These are phyloP conservation scores for Aspergillus homomorphus DNA, from an alignment of 495 filamentous ascomycete species.

Conservation along the genomic window DNA sequence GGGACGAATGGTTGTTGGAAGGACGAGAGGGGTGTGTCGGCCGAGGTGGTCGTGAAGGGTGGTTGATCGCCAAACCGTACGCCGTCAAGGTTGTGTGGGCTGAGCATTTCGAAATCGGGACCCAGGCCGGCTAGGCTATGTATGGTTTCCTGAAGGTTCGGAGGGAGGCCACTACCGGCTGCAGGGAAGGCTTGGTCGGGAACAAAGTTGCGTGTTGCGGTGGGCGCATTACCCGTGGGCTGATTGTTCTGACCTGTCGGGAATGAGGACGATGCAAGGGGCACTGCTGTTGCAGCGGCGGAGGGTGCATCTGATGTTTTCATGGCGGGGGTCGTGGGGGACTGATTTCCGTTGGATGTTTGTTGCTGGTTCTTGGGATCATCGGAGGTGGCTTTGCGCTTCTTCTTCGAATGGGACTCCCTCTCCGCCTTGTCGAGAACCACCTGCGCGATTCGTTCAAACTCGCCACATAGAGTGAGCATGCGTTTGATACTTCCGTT, in stretches of 20 bases:
- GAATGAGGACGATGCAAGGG: slow-evolving; percentile 37
- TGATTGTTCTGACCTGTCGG: slow-evolving; percentile 24
- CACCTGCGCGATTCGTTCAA: slow-evolving; percentile 88
- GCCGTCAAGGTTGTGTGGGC: slow-evolving; percentile 38
- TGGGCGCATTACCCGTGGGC: slow-evolving; percentile 23
- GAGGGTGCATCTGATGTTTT: slow-evolving; percentile 26
- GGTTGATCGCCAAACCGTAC: slow-evolving; percentile 44
- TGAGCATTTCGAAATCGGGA: slow-evolving; percentile 42
- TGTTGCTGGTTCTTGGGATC: slow-evolving; percentile 25
- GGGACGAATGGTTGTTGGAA: slow-evolving; percentile 93
- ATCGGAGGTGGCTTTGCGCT: slow-evolving; percentile 65
- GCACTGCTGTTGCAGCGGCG: slow-evolving; percentile 23
- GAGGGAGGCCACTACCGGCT: slow-evolving; percentile 17
- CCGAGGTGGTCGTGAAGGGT: slow-evolving; percentile 32
- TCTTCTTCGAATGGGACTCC: slow-evolving; percentile 70
- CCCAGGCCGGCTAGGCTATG: slow-evolving; percentile 34
- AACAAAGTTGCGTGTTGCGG: slow-evolving; percentile 30
- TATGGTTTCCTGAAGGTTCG: slow-evolving; percentile 28
- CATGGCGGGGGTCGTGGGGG: slow-evolving; percentile 21
- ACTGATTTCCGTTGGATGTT: slow-evolving; percentile 24
- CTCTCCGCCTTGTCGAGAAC: slow-evolving; percentile 89
- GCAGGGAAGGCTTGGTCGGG: slow-evolving; percentile 35
- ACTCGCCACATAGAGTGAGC: slow-evolving; percentile 89
- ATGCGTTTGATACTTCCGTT: slow-evolving; percentile 88
- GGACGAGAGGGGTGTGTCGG: slow-evolving; percentile 41